phyloP scores from a whole-genome alignment of 116 monocot genomes.

The Iris pallida region DNA sequence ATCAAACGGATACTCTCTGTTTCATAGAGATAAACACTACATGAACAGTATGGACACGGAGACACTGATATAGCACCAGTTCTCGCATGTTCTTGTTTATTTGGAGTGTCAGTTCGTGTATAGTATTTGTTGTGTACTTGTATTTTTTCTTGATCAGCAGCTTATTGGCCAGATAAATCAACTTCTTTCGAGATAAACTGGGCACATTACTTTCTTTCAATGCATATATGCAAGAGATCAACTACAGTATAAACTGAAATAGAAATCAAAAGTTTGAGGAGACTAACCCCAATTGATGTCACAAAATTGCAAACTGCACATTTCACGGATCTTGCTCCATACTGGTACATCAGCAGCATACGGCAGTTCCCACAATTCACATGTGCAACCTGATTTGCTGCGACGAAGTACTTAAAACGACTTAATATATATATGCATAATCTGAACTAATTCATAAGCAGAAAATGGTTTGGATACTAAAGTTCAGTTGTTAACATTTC shows the following conservation, averaged over 20 bases:
- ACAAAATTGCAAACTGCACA: slow-evolving; percentile 98
- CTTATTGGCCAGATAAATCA: not conserved
- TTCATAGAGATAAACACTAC: no score
- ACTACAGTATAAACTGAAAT: not conserved
- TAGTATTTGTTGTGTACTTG: no score
- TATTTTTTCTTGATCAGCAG: no score
- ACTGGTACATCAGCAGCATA: slow-evolving; percentile 95
- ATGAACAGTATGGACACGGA: no score
- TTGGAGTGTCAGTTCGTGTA: no score
- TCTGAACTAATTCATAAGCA: no score
- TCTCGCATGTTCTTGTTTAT: no score
- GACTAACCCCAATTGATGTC: slow-evolving; percentile 75
- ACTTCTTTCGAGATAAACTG: not conserved
- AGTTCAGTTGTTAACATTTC: no score
- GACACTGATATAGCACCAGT: no score
- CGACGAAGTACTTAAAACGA: not conserved
- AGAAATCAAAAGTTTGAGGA: not conserved
- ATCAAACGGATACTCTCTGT: no score
- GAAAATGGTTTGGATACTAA: no score
- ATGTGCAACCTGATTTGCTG: slow-evolving; percentile 99
- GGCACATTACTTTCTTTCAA: not conserved
- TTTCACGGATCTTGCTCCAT: slow-evolving; percentile 94
- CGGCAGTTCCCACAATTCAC: slow-evolving; percentile 89
- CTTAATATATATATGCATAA: no score
- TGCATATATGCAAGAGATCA: not conserved